These are phyloP conservation scores for Brasenia schreberi DNA, from an alignment of 164 flowering plant genomes.

Conservation along the genomic window DNA sequence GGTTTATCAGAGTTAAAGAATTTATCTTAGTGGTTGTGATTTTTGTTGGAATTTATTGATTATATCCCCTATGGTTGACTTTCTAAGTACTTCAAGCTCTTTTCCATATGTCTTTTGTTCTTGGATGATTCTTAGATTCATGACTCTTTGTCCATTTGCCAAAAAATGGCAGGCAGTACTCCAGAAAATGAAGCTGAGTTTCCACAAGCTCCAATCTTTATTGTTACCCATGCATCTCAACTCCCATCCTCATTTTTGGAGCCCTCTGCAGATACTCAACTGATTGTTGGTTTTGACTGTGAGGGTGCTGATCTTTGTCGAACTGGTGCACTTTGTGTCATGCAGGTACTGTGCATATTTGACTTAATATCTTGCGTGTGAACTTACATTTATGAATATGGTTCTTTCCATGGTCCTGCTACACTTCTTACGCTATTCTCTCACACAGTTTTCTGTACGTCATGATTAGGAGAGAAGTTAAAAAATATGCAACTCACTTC, in stretches of 20 bases:
- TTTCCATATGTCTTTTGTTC: background rate
- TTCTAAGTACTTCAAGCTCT: background rate
- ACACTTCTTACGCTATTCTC: background rate
- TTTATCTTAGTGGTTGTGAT: no score
- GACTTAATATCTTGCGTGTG: background rate
- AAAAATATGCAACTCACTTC: no score
- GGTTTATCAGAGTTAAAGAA: no score
- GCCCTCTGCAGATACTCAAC: conserved; percentile 47
- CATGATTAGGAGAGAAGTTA: background rate
- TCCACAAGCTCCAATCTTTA: conserved; percentile 36
- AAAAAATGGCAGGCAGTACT: conserved; percentile 14
- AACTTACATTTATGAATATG: no score
- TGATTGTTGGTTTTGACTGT: conserved; percentile 83
- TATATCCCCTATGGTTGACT: no score
- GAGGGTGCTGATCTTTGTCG: conserved; percentile 94
- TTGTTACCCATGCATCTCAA: conserved; percentile 64
- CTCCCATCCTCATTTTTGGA: conserved; percentile 68
- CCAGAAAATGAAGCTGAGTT: conserved; percentile 18
- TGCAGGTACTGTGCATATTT: conserved; percentile 45
- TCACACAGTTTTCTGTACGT: background rate
- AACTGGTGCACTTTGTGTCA: conserved; percentile 67
- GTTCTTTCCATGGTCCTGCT: background rate
- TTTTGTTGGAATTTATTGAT: no score
- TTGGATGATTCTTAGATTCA: background rate
- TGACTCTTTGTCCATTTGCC: background rate